phyloP scores from a whole-genome alignment of 805 yeast species.

The Saccharomycopsis microspora region DNA sequence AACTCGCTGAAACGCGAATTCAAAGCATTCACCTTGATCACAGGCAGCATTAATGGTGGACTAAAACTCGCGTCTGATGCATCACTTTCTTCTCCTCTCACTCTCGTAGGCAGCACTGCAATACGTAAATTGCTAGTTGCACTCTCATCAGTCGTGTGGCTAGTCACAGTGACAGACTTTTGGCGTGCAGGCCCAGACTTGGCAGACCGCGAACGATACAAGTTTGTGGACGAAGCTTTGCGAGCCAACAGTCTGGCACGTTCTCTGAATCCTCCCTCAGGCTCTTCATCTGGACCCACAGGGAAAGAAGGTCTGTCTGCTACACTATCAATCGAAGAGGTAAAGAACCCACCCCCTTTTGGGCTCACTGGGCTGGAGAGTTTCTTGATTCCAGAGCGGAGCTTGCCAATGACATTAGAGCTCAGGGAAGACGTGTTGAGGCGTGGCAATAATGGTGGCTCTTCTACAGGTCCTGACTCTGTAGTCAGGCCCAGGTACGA shows the following conservation, averaged over 20 bases:
- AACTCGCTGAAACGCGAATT: slow-evolving; percentile 1
- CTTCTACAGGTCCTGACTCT: not conserved
- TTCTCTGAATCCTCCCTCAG: not conserved
- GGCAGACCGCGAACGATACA: slow-evolving; percentile 1
- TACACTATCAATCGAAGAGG: not conserved
- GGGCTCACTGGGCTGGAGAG: slow-evolving; percentile 8
- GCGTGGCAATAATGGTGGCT: not conserved
- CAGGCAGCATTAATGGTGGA: slow-evolving; percentile 6
- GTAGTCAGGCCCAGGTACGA: not conserved
- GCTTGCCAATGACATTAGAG: slow-evolving; percentile 6
- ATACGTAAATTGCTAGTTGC: not conserved
- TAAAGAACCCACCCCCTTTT: not conserved
- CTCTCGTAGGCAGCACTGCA: not conserved
- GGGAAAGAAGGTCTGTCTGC: not conserved
- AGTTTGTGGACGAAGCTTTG: slow-evolving; percentile 6
- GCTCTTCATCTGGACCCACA: not conserved
- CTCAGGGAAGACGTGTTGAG: slow-evolving; percentile 4
- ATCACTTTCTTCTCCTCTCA: not conserved
- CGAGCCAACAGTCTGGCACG: slow-evolving; percentile 7
- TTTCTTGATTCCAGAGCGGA: slow-evolving; percentile 5
- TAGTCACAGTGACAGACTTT: slow-evolving; percentile 11
- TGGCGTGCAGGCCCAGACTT: not conserved
- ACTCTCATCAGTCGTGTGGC: not conserved
- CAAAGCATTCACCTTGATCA: slow-evolving; percentile 12
- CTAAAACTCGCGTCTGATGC: not conserved